Percentiles rank a stretch among this genome's conserved stretches.
Evolutionary conservation across 2,329 filamentous ascomycete genomes (phyloP).

Genomic region (Sclerotinia borealis): DNA sequence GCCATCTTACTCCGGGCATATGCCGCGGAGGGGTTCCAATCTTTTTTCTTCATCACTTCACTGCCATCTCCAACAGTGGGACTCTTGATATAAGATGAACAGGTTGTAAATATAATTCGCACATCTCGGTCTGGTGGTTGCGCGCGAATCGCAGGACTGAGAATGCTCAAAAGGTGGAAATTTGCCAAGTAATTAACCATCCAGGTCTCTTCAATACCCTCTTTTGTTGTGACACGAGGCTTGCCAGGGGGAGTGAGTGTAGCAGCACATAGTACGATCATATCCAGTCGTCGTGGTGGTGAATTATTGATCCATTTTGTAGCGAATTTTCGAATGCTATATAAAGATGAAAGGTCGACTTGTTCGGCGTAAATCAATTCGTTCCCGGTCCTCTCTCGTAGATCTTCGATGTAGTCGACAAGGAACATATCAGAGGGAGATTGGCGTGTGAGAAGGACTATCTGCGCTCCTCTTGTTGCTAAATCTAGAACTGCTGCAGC

Average conservation of each 20-base stretch:
- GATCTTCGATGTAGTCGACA: conserved; percentile 84
- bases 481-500: conserved; percentile 68
- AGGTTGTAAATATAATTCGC: conserved; percentile 78
- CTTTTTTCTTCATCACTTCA: conserved; percentile 38
- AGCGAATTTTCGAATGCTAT: conserved; percentile 86
- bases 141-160: conserved; percentile 82
- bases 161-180: conserved; percentile 86
- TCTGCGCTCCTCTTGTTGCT: conserved; percentile 76
- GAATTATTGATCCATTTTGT: conserved; percentile 98
- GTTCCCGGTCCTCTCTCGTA: conserved; percentile 72
- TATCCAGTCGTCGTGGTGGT: conserved; percentile 81
- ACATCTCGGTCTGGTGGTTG: conserved; percentile 95
- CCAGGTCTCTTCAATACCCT: conserved; percentile 86
- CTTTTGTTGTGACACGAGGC: conserved; percentile 55
- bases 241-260: conserved; percentile 65
- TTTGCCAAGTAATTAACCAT: conserved; percentile 93
- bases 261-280: conserved; percentile 82
- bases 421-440: conserved; percentile 80
- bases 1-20: conserved; percentile 69
- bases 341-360: conserved; percentile 80
- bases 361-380: conserved; percentile 92
- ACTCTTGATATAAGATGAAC: conserved; percentile 79
- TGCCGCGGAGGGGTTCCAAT: conserved; percentile 50
- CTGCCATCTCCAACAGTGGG: conserved; percentile 55
- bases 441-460: conserved; percentile 82